phyloP scores from a whole-genome alignment of 1,139 yeast genomes.

The Hanseniaspora gamundiae region DNA sequence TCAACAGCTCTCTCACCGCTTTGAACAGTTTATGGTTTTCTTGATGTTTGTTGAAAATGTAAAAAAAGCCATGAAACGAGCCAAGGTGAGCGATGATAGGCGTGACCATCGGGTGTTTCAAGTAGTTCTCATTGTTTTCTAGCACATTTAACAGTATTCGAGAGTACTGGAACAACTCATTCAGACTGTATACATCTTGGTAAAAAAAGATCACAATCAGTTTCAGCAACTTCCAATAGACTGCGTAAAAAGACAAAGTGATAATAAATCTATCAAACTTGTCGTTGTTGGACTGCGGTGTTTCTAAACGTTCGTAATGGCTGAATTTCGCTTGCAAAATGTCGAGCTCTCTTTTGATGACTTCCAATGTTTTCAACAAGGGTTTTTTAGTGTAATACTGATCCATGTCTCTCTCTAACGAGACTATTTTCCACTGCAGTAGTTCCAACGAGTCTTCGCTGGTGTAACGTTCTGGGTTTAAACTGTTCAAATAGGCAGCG shows the following conservation, averaged over 20 bases:
- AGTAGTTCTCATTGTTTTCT: slow-evolving; percentile 8
- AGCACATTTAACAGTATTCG: slow-evolving; percentile 3
- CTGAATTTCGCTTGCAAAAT: slow-evolving; percentile 13
- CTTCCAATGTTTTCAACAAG: slow-evolving; percentile 20
- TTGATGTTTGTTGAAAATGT: slow-evolving; percentile 15
- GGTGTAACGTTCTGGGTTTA: slow-evolving; percentile 12
- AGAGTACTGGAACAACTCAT: slow-evolving; percentile 13
- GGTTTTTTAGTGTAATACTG: slow-evolving; percentile 17
- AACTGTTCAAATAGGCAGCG: slow-evolving; percentile 19
- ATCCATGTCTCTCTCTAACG: slow-evolving; percentile 23
- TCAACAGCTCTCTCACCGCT: slow-evolving; percentile 16
- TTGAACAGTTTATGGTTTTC: slow-evolving; percentile 14
- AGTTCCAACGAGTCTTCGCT: slow-evolving; percentile 21
- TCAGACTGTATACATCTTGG: slow-evolving; percentile 13
- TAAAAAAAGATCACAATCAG: slow-evolving; percentile 15
- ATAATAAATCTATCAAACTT: slow-evolving; percentile 17
- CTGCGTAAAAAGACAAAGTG: slow-evolving; percentile 7
- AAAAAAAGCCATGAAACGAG: slow-evolving; percentile 17
- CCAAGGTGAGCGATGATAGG: slow-evolving; percentile 13
- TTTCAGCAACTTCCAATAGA: slow-evolving; percentile 19
- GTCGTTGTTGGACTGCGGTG: slow-evolving; percentile 11
- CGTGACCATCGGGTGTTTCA: slow-evolving; percentile 18
- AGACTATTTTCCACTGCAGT: slow-evolving; percentile 20
- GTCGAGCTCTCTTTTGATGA: slow-evolving; percentile 16
- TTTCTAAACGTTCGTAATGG: slow-evolving; percentile 8